Conservation (phyloP, 202 grass and related monocot genomes). For the Bolboschoenoplectus hybrid region DNA sequence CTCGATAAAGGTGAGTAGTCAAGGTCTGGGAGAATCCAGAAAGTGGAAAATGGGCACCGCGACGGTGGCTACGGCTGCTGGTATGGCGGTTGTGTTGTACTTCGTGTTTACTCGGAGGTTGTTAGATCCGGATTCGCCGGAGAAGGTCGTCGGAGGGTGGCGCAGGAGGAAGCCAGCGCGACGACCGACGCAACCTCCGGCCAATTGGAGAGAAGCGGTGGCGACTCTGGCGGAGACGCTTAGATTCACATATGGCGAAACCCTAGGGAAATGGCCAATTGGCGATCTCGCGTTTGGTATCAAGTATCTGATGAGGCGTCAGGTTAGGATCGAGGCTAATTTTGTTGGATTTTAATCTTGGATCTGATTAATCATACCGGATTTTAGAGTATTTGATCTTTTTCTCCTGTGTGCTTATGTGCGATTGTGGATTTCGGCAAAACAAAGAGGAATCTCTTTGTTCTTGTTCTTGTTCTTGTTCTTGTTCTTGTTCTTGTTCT, state of each 20-base stretch:
- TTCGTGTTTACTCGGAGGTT: slow-evolving; percentile 73
- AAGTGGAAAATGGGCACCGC: slow-evolving; percentile 62
- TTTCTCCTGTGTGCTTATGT: neutral
- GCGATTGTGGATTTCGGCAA: neutral
- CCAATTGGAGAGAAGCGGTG: slow-evolving; percentile 91
- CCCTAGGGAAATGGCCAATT: slow-evolving; percentile 95
- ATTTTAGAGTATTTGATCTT: neutral
- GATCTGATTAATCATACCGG: slow-evolving; percentile 13
- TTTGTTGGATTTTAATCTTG: slow-evolving; percentile 8
- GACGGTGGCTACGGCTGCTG: slow-evolving; percentile 89
- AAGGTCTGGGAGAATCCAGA: too few species aligned
- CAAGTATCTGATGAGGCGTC: slow-evolving; percentile 89
- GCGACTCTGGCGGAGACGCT: slow-evolving; percentile 86
- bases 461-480: neutral
- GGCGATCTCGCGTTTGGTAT: slow-evolving; percentile 94
- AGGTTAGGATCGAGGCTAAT: slow-evolving; percentile 46
- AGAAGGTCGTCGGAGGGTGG: slow-evolving; percentile 26
- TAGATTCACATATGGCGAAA: slow-evolving; percentile 92
- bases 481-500: neutral
- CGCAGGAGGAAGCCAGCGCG: slow-evolving; percentile 56
- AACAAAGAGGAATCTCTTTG: neutral
- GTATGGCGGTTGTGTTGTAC: slow-evolving; percentile 80
- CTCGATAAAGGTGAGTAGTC: neutral
- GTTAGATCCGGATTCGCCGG: slow-evolving; percentile 45
- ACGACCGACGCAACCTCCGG: slow-evolving; percentile 70